Evolutionary conservation across 768 basidiomycete species (phyloP), one percentile per base, ranked within the genome.

Genomic region (Brasilioporus rufonigricans): DNA sequence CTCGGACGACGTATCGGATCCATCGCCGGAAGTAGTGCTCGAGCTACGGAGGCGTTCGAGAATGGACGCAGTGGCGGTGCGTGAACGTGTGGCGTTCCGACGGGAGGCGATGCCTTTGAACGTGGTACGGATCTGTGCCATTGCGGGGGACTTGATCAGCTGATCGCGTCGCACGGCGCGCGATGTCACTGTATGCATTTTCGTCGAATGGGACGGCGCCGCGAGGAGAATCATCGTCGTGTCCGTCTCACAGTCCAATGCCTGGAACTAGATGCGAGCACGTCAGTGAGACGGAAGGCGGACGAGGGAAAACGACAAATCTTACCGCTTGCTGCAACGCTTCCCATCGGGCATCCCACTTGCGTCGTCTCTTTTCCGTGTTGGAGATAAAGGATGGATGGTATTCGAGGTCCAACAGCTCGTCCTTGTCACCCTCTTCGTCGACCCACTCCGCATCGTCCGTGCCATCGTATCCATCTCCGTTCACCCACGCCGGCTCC

Each of bases 341-440:
- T 53, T 91, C 87, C 89, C 89, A 91, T 5, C 84, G 82, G 35
- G 80, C n/a, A n/a, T n/a, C n/a, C n/a, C n/a, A n/a, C n/a, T n/a
- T n/a, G n/a, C n/a, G n/a, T n/a, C n/a, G n/a, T n/a, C n/a, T n/a
- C n/a, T n/a, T n/a, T n/a, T n/a, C n/a, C n/a, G n/a, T n/a, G n/a
- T n/a, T n/a, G n/a, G n/a, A n/a, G n/a, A n/a, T n/a, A n/a, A n/a
- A n/a, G n/a, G n/a, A n/a, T n/a, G n/a, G n/a, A n/a, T n/a, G n/a
- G n/a, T n/a, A n/a, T n/a, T n/a, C n/a, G n/a, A n/a, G n/a, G n/a
- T n/a, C n/a, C n/a, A n/a, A n/a, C 53, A 91, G 60, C 62, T 91
- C 90, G 23, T 87, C 83, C 23, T 80, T 82, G 56, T 87, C 87
- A 5, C 76, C 80, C 24, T 85, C 85, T 21, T 91, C 88, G 57